Evolutionary conservation across 1,284 basidiomycete genomes (phyloP).

Genomic region (Trametes pubescens): DNA sequence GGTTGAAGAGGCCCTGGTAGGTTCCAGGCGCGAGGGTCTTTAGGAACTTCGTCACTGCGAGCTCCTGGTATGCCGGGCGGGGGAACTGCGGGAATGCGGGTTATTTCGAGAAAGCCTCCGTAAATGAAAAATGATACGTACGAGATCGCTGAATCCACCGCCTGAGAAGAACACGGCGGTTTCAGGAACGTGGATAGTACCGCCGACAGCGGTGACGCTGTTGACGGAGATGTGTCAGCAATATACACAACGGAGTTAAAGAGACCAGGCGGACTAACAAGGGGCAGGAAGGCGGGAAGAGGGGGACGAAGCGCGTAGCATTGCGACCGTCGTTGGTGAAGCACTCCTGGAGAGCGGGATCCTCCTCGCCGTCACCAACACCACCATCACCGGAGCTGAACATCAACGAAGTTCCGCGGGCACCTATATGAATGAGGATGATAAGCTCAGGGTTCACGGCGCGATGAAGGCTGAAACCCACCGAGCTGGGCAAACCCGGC

Average conservation of each 20-base stretch:
- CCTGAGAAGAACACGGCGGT: slow-evolving; percentile 65
- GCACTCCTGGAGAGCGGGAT: slow-evolving; percentile 62
- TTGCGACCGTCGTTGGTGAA: slow-evolving; percentile 67
- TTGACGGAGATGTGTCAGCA: background rate
- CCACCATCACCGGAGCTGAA: slow-evolving; percentile 77
- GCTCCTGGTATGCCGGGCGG: slow-evolving; percentile 62
- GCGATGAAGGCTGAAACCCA: slow-evolving; percentile 33
- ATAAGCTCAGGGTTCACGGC: slow-evolving; percentile 1
- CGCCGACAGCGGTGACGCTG: slow-evolving; percentile 68
- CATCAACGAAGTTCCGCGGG: slow-evolving; percentile 68
- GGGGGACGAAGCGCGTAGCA: slow-evolving; percentile 61
- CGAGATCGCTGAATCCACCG: slow-evolving; percentile 73
- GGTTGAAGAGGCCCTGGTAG: slow-evolving; percentile 68
- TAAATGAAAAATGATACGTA: slow-evolving; percentile 37
- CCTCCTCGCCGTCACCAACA: slow-evolving; percentile 64
- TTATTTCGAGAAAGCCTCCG: no score
- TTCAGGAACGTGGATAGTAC: slow-evolving; percentile 65
- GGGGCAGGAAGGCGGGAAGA: slow-evolving; percentile 65
- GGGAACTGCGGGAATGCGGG: slow-evolving; percentile 50
- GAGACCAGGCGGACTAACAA: slow-evolving; percentile 46
- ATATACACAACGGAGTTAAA: no score
- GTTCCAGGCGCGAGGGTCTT: slow-evolving; percentile 52
- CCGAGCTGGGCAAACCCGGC: slow-evolving; percentile 69
- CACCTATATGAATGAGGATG: slow-evolving; percentile 50
- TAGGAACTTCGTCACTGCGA: slow-evolving; percentile 53